Percentiles rank a stretch among this genome's conserved stretches.
Evolutionary conservation across 441 rosid species (phyloP).

Genomic region (Brassica hybrid): DNA sequence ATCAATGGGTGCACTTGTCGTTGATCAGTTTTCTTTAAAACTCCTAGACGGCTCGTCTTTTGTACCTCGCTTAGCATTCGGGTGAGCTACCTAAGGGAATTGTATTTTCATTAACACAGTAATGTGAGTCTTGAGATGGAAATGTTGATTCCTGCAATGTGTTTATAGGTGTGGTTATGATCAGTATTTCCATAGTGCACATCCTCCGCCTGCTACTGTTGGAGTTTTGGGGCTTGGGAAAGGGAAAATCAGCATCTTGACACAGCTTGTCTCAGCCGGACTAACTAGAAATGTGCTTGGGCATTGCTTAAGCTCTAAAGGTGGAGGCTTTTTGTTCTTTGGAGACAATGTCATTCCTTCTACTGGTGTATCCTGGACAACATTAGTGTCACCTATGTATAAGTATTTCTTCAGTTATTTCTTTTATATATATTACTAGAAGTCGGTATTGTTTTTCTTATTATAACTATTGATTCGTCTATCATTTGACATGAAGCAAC

Average conservation of each 20-base stretch:
- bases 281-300: conserved; percentile 52
- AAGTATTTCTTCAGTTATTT: neutral
- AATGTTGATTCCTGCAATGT: neutral
- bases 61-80: conserved; percentile 56
- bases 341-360: conserved; percentile 57
- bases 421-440: neutral
- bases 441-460: neutral
- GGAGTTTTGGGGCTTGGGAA: conserved; percentile 68
- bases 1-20: conserved; percentile 55
- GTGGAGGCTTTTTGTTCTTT: conserved; percentile 66
- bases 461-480: neutral
- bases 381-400: conserved; percentile 38
- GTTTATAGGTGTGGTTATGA: conserved; percentile 57
- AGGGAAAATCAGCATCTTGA: conserved; percentile 51
- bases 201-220: conserved; percentile 49
- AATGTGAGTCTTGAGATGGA: neutral
- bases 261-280: conserved; percentile 52
- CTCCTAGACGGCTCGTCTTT: conserved; percentile 53
- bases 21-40: conserved; percentile 46
- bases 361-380: conserved; percentile 53
- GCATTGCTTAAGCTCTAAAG: conserved; percentile 59
- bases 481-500: conserved; percentile 44
- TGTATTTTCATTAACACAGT: neutral
- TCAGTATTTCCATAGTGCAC: conserved; percentile 34
- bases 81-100: conserved; percentile 52